Evolutionary conservation across 352 stramenopile genomes (phyloP).

Genomic region (Pythium apleroticum): DNA sequence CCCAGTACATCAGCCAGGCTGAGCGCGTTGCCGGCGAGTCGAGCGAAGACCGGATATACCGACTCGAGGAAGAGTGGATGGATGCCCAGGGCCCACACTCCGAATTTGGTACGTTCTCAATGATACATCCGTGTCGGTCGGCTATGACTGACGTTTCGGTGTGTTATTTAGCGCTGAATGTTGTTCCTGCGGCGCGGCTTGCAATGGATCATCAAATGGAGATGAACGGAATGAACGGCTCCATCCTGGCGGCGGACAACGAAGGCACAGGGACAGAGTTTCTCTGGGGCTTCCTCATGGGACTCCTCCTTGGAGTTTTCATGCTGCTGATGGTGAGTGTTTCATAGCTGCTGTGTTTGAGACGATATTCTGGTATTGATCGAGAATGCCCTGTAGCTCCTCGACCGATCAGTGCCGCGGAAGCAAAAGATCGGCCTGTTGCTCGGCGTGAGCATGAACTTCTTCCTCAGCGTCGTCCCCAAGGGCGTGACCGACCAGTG

Average conservation of each 20-base stretch:
- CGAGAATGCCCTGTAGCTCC: slow-evolving; percentile 48
- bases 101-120: slow-evolving; percentile 67
- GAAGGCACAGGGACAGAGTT: slow-evolving; percentile 89
- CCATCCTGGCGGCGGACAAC: slow-evolving; percentile 82
- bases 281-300: slow-evolving; percentile 88
- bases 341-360: not conserved
- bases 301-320: slow-evolving; percentile 84
- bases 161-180: slow-evolving; percentile 63
- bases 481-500: slow-evolving; percentile 67
- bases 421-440: slow-evolving; percentile 87
- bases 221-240: slow-evolving; percentile 80
- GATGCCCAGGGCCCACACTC: slow-evolving; percentile 82
- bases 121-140: not conserved
- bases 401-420: slow-evolving; percentile 81
- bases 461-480: slow-evolving; percentile 87
- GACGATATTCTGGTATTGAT: not conserved
- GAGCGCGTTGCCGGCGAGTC: slow-evolving; percentile 71
- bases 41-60: slow-evolving; percentile 88
- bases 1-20: slow-evolving; percentile 80
- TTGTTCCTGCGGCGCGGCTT: slow-evolving; percentile 65
- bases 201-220: slow-evolving; percentile 85
- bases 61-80: slow-evolving; percentile 89
- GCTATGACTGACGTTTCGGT: not conserved
- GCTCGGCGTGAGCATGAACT: slow-evolving; percentile 88
- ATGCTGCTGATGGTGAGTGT: slow-evolving; percentile 86